Evolutionary conservation across 805 yeast genomes (phyloP).

Genomic region (Candida dajiaensis): DNA sequence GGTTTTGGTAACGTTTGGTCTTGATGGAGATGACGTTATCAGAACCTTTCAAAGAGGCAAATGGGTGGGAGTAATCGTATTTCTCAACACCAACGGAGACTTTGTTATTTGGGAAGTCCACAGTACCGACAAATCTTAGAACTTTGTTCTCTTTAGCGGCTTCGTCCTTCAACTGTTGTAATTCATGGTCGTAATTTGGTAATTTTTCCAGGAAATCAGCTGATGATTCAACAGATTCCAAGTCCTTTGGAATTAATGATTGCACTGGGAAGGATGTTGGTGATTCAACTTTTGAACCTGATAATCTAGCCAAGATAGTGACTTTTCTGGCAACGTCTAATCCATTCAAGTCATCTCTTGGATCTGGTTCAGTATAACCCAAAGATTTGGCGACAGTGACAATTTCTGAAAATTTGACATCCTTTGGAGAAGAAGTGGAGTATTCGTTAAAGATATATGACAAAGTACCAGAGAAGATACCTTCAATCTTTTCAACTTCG

Average conservation of each 20-base stretch:
- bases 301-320: constrained; percentile 87
- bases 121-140: constrained; percentile 87
- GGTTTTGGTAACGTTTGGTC: constrained; percentile 88
- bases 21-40: constrained; percentile 92
- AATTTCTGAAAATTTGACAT: constrained; percentile 79
- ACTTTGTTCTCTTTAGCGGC: constrained; percentile 85
- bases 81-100: constrained; percentile 86
- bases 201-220: constrained; percentile 75
- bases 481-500: constrained; percentile 85
- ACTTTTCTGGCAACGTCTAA: constrained; percentile 98
- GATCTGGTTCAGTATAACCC: constrained; percentile 99
- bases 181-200: constrained; percentile 77
- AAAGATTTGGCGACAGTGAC: constrained; percentile 82
- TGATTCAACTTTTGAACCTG: constrained; percentile 79
- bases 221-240: constrained; percentile 67
- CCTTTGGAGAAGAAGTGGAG: constrained; percentile 58
- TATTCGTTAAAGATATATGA: constrained; percentile 93
- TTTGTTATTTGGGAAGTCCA: constrained; percentile 63
- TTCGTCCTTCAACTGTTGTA: constrained; percentile 68
- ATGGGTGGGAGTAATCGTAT: constrained; percentile 87
- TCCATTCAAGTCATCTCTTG: constrained; percentile 98
- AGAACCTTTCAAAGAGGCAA: constrained; percentile 91
- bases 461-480: constrained; percentile 93
- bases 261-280: constrained; percentile 93
- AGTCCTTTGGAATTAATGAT: constrained; percentile 82